A percentile compares a stretch with the other conserved stretches of the same genome.
These are phyloP conservation scores for Daldinia sp. DNA, from an alignment of 2,329 filamentous ascomycete genomes.

Conservation along the genomic window DNA sequence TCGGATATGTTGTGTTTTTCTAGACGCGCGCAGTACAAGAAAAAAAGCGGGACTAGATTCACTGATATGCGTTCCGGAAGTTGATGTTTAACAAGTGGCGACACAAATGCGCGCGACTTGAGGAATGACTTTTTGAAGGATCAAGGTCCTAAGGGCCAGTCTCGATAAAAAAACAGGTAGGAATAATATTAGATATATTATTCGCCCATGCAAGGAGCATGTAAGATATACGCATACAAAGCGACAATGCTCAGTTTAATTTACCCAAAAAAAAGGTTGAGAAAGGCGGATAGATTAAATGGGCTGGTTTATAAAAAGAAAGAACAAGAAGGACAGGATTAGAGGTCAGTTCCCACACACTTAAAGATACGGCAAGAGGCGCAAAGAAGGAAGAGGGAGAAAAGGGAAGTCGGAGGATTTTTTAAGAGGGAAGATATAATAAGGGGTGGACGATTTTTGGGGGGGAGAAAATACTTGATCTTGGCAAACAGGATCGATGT, in stretches of 20 bases:
- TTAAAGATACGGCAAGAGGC: constrained; percentile 10
- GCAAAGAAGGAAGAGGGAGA: constrained; percentile 13
- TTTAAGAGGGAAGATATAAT: constrained; percentile 28
- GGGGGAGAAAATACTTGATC: no score
- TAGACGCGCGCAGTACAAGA: constrained; percentile 20
- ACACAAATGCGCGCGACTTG: constrained; percentile 20
- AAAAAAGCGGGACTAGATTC: constrained; percentile 19
- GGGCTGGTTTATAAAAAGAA: neutral
- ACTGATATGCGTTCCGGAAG: constrained; percentile 11
- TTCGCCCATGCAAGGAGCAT: constrained; percentile 14
- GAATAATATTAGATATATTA: constrained; percentile 25
- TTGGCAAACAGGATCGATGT: constrained; percentile 33
- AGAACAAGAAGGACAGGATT: constrained; percentile 32
- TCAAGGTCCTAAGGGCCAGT: neutral
- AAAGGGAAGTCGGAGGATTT: constrained; percentile 29
- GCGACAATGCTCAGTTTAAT: neutral
- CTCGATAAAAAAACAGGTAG: neutral
- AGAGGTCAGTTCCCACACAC: constrained; percentile 34
- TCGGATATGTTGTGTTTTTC: constrained; percentile 11
- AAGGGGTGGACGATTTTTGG: constrained; percentile 21
- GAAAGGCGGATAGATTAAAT: constrained; percentile 6
- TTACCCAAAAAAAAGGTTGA: neutral
- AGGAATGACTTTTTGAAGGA: neutral
- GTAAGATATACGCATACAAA: neutral
- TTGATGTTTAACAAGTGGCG: constrained; percentile 7